Percentiles rank a stretch among this genome's conserved stretches.
Conservation (phyloP, 1,284 basidiomycete species). For the Apiotrichum laibachii region DNA sequence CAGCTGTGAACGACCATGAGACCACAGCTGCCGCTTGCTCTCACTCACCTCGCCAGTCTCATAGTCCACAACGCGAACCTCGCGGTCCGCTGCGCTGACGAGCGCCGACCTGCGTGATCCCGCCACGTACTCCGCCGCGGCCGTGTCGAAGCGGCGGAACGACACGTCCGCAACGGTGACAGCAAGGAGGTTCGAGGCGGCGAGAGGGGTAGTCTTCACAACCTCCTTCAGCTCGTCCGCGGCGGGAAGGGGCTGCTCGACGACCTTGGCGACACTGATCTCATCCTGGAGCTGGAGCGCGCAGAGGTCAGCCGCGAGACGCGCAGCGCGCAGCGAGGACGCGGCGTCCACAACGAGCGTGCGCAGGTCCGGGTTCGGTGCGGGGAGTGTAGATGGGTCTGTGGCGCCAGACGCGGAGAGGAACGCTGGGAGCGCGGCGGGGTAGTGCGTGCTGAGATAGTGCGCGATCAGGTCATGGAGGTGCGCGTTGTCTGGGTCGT, state of each 20-base stretch:
- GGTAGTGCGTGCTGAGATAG: slow-evolving; percentile 43
- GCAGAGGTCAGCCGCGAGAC: slow-evolving; percentile 19
- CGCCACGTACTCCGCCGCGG: slow-evolving; percentile 38
- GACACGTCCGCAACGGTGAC: slow-evolving; percentile 32
- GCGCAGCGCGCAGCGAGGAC: slow-evolving; percentile 23
- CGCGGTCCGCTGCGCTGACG: slow-evolving; percentile 79
- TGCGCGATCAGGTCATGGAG: slow-evolving; percentile 41
- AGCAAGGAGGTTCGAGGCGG: slow-evolving; percentile 42
- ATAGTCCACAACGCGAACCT: slow-evolving; percentile 68
- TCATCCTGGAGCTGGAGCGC: background rate
- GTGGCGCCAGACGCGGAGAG: slow-evolving; percentile 30
- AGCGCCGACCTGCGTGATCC: slow-evolving; percentile 56
- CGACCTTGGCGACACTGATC: slow-evolving; percentile 24
- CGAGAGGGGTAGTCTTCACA: slow-evolving; percentile 20
- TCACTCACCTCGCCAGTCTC: slow-evolving; percentile 63
- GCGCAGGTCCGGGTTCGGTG: slow-evolving; percentile 39
- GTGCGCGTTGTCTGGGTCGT: slow-evolving; percentile 3
- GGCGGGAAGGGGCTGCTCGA: slow-evolving; percentile 20
- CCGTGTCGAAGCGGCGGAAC: slow-evolving; percentile 41
- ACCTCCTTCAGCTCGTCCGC: slow-evolving; percentile 24
- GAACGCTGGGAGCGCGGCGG: slow-evolving; percentile 39
- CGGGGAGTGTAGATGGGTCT: slow-evolving; percentile 19
- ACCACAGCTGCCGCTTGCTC: background rate
- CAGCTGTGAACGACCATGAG: background rate
- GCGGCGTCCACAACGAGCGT: slow-evolving; percentile 38